Percentiles rank a stretch among this genome's conserved stretches.
These are phyloP conservation scores for Cutaneotrichosporon cutaneum DNA, from an alignment of 1,284 basidiomycete species.

Conservation along the genomic window DNA sequence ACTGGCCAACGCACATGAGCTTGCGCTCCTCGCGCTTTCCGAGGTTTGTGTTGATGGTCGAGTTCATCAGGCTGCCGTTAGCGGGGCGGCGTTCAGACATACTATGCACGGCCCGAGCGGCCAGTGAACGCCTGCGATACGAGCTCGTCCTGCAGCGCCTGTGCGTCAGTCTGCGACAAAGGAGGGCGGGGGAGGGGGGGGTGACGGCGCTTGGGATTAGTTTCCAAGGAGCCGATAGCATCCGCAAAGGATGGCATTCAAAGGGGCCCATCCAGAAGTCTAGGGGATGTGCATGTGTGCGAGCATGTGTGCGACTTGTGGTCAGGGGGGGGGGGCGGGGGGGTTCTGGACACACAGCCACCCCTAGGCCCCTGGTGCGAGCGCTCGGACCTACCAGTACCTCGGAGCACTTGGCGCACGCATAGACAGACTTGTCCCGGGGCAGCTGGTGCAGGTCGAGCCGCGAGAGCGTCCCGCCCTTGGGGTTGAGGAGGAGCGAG, in stretches of 20 bases:
- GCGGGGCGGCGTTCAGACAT: constrained; percentile 14
- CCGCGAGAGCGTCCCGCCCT: constrained; percentile 12
- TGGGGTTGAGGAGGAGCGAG: constrained; percentile 7
- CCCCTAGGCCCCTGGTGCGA: neutral
- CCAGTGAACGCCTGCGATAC: constrained; percentile 52
- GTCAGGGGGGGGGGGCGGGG: too few species aligned
- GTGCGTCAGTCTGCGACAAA: constrained; percentile 8
- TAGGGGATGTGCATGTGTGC: too few species aligned
- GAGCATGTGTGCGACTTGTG: too few species aligned
- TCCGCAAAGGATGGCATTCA: neutral
- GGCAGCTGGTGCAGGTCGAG: constrained; percentile 43
- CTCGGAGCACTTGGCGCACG: constrained; percentile 47
- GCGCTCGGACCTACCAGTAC: constrained; percentile 32
- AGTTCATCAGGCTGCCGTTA: constrained; percentile 49
- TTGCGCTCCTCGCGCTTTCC: constrained; percentile 48
- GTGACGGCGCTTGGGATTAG: too few species aligned
- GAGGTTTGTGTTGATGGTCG: constrained; percentile 51
- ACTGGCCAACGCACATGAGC: constrained; percentile 38
- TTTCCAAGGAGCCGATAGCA: neutral
- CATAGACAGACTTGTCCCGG: constrained; percentile 41
- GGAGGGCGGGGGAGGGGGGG: too few species aligned
- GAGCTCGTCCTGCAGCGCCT: constrained; percentile 52
- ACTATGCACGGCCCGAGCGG: constrained; percentile 51
- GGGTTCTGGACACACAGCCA: too few species aligned
- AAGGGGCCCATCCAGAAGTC: neutral